Conservation (phyloP, 2,329 filamentous ascomycete genomes). For the Trichoderma koningiopsis region DNA sequence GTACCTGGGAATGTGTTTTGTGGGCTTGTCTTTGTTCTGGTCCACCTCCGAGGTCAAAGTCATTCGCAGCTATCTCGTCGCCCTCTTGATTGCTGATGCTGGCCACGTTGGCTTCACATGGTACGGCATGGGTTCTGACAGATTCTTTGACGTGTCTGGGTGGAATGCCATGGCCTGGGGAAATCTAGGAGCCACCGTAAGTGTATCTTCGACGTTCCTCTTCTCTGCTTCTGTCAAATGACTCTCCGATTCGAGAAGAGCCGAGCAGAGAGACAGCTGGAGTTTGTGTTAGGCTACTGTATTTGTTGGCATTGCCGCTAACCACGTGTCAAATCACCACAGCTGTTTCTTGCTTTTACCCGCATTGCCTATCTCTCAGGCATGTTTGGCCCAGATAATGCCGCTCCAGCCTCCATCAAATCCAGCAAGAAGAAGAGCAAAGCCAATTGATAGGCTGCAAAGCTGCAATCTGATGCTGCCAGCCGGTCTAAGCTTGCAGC, state of each 20-base stretch:
- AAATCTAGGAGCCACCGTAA: conserved; percentile 67
- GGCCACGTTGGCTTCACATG: conserved; percentile 65
- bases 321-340: background rate
- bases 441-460: background rate
- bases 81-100: conserved; percentile 66
- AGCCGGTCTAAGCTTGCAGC: background rate
- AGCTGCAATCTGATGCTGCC: background rate
- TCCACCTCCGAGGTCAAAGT: conserved; percentile 66
- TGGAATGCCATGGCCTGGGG: conserved; percentile 77
- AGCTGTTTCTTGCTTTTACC: conserved; percentile 58
- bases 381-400: conserved; percentile 55
- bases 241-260: background rate
- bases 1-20: conserved; percentile 65
- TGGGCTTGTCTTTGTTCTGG: conserved; percentile 65
- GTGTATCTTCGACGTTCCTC: conserved; percentile 30
- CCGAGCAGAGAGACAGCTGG: background rate
- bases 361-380: conserved; percentile 61
- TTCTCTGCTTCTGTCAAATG: background rate
- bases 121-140: conserved; percentile 59
- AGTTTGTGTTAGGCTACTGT: background rate
- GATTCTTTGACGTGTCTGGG: conserved; percentile 52
- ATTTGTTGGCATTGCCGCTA: conserved; percentile 14
- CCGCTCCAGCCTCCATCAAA: background rate
- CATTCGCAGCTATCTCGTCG: conserved; percentile 67
- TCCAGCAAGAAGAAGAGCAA: conserved; percentile 19